These are phyloP conservation scores for Xylariaceae sp. DNA, from an alignment of 2,329 filamentous ascomycete species.

Conservation along the genomic window DNA sequence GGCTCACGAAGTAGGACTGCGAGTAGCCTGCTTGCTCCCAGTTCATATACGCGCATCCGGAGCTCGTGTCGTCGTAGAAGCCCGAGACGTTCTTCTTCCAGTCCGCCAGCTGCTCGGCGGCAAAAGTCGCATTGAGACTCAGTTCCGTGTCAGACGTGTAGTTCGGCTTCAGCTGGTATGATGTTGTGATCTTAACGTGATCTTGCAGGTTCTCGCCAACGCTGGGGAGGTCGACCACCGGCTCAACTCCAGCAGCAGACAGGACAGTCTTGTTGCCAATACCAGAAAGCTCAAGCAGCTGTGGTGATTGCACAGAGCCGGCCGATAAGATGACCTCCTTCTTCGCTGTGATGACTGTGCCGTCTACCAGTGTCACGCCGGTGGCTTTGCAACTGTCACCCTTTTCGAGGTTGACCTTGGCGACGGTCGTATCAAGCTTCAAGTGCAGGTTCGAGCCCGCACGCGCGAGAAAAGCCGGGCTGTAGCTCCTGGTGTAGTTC, in stretches of 20 bases:
- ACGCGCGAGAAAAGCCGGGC: background rate
- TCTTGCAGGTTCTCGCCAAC: background rate
- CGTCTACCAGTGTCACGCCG: background rate
- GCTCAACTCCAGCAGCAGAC: background rate
- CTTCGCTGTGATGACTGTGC: background rate
- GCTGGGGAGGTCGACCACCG: background rate
- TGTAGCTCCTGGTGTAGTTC: background rate
- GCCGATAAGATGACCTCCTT: background rate
- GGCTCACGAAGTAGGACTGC: background rate
- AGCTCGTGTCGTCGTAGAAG: background rate
- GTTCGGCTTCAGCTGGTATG: background rate
- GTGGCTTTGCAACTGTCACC: background rate
- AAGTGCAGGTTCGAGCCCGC: background rate
- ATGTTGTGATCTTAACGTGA: background rate
- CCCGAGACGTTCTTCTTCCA: background rate
- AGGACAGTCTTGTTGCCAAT: background rate
- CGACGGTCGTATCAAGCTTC: background rate
- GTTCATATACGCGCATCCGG: background rate
- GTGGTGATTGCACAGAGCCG: background rate
- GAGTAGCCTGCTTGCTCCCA: background rate
- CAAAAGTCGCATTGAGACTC: background rate
- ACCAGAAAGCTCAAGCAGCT: background rate
- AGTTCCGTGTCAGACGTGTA: background rate
- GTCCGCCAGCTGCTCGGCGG: background rate
- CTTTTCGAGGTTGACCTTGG: background rate